Base-by-base conservation (phyloP, 2,329 filamentous ascomycete genomes). In the Ophiostoma angusticollis region DNA sequence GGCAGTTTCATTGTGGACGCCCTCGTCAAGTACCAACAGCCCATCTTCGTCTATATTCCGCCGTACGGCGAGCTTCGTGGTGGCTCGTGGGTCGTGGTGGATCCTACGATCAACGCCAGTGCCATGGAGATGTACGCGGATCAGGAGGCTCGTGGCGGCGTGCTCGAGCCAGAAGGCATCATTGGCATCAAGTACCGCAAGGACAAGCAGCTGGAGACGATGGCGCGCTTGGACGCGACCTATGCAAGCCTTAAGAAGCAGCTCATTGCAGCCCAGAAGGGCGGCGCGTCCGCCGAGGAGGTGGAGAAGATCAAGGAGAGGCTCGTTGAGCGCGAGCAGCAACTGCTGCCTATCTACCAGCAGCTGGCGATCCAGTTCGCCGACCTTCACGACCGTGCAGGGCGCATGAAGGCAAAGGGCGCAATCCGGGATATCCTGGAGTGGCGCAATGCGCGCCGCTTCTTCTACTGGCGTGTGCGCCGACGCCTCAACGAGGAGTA, bases 91-190 rank as follows among this genome's bases (percentile, higher is more conserved):
- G 91, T 98, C 59, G 91, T 98, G 37, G 85, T 98, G 47, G 91
- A 98, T 59, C 91, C 91, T 35, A 96, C 91, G 49, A 98, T 98
- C 70, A 96, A 98, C 70, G 78, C 86, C 14, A 76, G 84, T 33
- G 80, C 78, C 55, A 98, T 98, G 91, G 91, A 98, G 64, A 98
- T 98, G 91, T 98, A 98, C 59, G 91, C 91, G 40, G 91, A 98
- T 55, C 79, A 83, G 49, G 89, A 98, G 49, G 72, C 91, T 41
- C 91, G 91, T 45, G 91, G 89, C 65, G 91, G 91, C 80, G 87
- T 98, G 34, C 74, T 98, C 47, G 91, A 98, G 63, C 91, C 91
- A 7, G 91, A 98, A 60, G 91, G 91, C 68, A 96, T 96, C 56
- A 80, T 98, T 41, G 86, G 86, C 60, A 96, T 98, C 76, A 98